Evolutionary conservation across 306 rosid genomes (phyloP), one percentile per base, ranked within the genome.

Genomic region (Cucurbita ficifolia): DNA sequence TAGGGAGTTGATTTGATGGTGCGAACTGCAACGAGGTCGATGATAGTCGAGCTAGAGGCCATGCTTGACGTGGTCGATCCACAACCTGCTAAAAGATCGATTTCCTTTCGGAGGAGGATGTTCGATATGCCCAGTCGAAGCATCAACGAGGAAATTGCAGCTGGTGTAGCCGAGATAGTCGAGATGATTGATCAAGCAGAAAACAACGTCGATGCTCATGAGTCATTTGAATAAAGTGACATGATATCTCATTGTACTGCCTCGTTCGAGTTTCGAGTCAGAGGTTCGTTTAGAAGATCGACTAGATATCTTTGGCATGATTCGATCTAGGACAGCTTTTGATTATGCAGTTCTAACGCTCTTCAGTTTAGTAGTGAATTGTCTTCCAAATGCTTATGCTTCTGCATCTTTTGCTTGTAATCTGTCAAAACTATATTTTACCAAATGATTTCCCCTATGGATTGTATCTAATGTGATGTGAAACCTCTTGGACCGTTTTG

Each of bases 21-120:
- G 75, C 83, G 96, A 64, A 58, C 88, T 75, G 89, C 96, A 0
- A 90, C 87, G 94, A 88, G 83, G 79, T 88, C 92, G 10, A 92
- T 92, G 83, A 83, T 88, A 82, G 87, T 88, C 62, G 98, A 92
- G 86, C 87, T 92, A 80, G 98, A 92, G 86, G 96, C 92, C 38
- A 90, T 92, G 91, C 91, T 92, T 39, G 96, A 92, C 40, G 96
- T 82, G 76, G 86, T 88, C 35, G 98, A 92, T 78, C 96, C 96
- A 42, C 96, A 92, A 83, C 96, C 96, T 35, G 35, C 75, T 35
- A 84, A 87, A 80, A 88, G 76, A 79, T 85, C 96, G 13, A 76
- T 78, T 10, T 92, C 98, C 68, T 70, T 92, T 73, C 87, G 82
- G 45, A 88, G 95, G 79, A 90, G 98, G 81, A 87, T 86, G 42